Evolutionary conservation across 805 yeast genomes (phyloP), one percentile per base, ranked within the genome.

Genomic region (Saturnispora sanitii): DNA sequence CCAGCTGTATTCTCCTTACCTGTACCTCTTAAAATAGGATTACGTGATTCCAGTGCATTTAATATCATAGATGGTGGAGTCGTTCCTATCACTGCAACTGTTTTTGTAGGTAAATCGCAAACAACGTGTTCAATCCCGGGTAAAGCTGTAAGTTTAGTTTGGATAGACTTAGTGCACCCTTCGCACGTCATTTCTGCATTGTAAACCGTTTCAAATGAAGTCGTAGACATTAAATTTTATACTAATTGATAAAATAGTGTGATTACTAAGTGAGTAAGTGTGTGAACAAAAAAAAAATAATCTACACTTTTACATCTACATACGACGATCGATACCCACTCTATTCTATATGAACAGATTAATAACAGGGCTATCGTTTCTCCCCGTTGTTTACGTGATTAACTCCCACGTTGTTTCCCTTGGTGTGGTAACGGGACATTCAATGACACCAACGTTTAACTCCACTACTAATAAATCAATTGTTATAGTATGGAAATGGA

Each of bases 11-110:
- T 80, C 15, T 94, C 80, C 43, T 67, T 70, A 3, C 96, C 96
- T 0, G 95, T 77, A 6, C 97, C 97, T 45, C 97, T 69, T 19
- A 90, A 81, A 48, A 90, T 84, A 3, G 95, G 95, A 54, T 90
- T 96, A 48, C 77, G 74, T 1, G 96, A 96, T 3, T 79, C 77
- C 2, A 54, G 54, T 57, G 82, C 88, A 38, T 64, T 63, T 29
- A 87, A 78, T 29, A 88, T 73, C 12, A 58, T 61, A 2, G 94
- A 82, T 1, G 97, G 97, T 4, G 96, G 78, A 3, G 73, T 67
- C 1, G 71, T 56, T 3, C 95, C 94, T 19, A 64, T 62, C 3
- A 88, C 81, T 2, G 76, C 66, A 28, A 87, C 87, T 25, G 76
- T 62, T 52, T 85, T 76, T 9, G 70, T 59, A 6, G 59, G 50